Evolutionary conservation across 352 stramenopile species (phyloP).

Genomic region (Globisporangium mamillatum): DNA sequence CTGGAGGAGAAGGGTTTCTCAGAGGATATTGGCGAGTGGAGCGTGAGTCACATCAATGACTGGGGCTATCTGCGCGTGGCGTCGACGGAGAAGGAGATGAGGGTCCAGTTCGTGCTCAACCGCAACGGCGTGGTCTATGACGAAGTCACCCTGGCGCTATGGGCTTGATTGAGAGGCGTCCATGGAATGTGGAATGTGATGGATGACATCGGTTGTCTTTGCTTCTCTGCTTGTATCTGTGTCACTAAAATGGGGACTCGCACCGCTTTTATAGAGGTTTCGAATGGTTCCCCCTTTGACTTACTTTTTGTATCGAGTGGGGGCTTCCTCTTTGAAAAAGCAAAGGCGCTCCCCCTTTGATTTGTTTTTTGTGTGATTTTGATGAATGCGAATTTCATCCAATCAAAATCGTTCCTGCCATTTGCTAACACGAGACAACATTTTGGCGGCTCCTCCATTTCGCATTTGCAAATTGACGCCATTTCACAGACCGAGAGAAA

Average conservation of each 20-base stretch:
- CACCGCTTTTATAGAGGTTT: neutral
- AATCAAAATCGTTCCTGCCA: neutral
- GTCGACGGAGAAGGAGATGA: constrained; percentile 63
- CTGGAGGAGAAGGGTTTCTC: constrained; percentile 71
- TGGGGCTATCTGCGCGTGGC: constrained; percentile 73
- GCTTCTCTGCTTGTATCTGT: neutral
- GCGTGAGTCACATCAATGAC: constrained; percentile 74
- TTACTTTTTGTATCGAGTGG: no score
- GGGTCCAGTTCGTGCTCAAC: constrained; percentile 77
- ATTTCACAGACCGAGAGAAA: neutral
- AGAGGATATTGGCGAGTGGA: constrained; percentile 67
- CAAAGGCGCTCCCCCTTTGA: no score
- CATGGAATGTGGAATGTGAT: neutral
- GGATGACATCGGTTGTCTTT: neutral
- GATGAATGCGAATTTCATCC: no score
- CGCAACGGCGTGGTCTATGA: constrained; percentile 80
- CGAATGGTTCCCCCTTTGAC: no score
- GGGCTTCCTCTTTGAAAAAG: no score
- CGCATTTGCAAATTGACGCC: neutral
- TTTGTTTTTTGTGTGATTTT: no score
- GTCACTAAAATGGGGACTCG: neutral
- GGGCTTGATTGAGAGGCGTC: constrained; percentile 26
- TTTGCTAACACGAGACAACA: neutral
- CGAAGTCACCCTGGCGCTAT: constrained; percentile 58
- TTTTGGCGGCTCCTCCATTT: neutral